Conservation (phyloP, 2,329 filamentous ascomycete species). For the Rhinocladiella similis region DNA sequence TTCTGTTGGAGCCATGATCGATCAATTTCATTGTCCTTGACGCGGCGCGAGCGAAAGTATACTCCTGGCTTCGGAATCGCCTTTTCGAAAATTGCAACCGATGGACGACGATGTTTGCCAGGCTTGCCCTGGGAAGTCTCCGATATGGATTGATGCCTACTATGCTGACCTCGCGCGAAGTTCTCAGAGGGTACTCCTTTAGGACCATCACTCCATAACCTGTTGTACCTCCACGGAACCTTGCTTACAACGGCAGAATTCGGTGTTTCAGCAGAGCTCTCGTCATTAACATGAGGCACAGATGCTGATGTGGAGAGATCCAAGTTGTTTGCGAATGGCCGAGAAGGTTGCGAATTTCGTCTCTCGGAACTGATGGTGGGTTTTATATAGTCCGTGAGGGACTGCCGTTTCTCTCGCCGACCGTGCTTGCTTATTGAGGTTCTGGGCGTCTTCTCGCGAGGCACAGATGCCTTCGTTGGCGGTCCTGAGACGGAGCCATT, state of each 20-base stretch:
- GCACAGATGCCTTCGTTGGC: neutral
- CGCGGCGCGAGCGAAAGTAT: constrained; percentile 48
- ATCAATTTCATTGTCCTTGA: constrained; percentile 69
- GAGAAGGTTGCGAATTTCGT: neutral
- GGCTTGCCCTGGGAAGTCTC: neutral
- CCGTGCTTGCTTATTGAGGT: neutral
- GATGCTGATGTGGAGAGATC: no score
- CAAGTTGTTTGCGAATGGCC: no score
- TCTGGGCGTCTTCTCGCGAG: neutral
- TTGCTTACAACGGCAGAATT: no score
- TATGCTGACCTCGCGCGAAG: neutral
- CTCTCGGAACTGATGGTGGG: neutral
- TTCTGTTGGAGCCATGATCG: constrained; percentile 72
- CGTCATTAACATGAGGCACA: no score
- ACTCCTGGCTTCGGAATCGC: neutral
- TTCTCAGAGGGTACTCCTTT: neutral
- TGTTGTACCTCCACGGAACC: no score
- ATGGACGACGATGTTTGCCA: neutral
- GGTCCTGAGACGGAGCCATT: neutral
- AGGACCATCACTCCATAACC: no score
- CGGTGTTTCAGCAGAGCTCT: no score
- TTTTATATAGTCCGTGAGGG: neutral
- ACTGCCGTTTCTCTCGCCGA: neutral
- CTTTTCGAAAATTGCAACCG: constrained; percentile 1
- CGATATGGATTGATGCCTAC: neutral